Evolutionary conservation across 805 yeast genomes (phyloP).

Genomic region (Tetrapisispora nanseiensis): DNA sequence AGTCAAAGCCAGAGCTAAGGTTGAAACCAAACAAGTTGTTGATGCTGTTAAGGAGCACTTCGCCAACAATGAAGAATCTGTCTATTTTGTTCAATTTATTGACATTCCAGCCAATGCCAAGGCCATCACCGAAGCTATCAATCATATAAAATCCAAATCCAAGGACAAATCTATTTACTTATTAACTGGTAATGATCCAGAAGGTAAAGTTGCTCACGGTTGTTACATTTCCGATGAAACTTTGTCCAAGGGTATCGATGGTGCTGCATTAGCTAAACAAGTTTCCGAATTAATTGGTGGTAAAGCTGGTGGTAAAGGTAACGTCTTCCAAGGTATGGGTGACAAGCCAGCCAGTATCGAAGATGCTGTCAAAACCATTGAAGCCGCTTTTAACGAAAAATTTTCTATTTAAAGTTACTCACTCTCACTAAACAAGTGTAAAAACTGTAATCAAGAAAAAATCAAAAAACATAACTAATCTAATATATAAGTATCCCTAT

Average conservation of each 20-base stretch:
- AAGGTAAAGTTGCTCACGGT: slow-evolving; percentile 86
- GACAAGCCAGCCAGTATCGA: slow-evolving; percentile 60
- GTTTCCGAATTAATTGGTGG: slow-evolving; percentile 82
- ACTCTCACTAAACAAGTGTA: no score
- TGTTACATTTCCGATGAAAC: slow-evolving; percentile 74
- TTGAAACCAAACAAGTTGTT: slow-evolving; percentile 70
- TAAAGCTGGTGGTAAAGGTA: slow-evolving; percentile 97
- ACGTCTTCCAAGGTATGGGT: slow-evolving; percentile 95
- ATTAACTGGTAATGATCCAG: slow-evolving; percentile 56
- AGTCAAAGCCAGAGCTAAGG: slow-evolving; percentile 77
- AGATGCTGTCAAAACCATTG: slow-evolving; percentile 65
- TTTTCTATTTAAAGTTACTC: slow-evolving; percentile 25
- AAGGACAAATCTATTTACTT: slow-evolving; percentile 70
- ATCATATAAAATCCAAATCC: slow-evolving; percentile 65
- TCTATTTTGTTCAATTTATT: slow-evolving; percentile 57
- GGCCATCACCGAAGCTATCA: slow-evolving; percentile 88
- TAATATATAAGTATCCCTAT: no score
- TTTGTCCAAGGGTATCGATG: slow-evolving; percentile 58
- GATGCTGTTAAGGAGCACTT: slow-evolving; percentile 70
- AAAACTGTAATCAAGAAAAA: no score
- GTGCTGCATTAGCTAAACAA: slow-evolving; percentile 60
- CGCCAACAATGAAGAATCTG: slow-evolving; percentile 39
- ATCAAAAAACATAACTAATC: no score
- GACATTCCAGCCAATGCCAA: slow-evolving; percentile 76
- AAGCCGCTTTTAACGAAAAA: slow-evolving; percentile 50